Evolutionary conservation across 1,284 basidiomycete species (phyloP), one percentile per base, ranked within the genome.

Genomic region (Rhodofomes roseus): DNA sequence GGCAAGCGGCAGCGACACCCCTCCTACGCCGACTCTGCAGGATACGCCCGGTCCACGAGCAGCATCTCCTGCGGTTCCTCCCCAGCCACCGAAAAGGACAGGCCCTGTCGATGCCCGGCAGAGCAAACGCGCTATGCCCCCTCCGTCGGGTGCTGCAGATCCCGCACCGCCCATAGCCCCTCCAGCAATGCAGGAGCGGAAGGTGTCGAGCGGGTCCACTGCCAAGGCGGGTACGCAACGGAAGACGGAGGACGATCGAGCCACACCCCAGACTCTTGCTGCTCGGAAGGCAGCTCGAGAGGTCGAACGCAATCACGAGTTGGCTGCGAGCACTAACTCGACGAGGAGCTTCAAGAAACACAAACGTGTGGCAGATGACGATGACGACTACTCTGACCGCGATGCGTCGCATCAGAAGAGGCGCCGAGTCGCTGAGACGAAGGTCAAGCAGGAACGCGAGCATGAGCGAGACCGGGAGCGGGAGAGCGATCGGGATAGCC

Each of bases 321-420:
- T 48, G 2, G 39, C 57, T 14, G 62, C 64, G 4, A 50, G 57
- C 27, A 44, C 56, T 2, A 63, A 55, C 43, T 18, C 41, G 20
- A 20, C 60, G 9, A 71, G 71, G 64, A 68, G 67, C 52, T 70
- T 71, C 54, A 73, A 68, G 55, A 41, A 54, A 41, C 34, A 68
- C 54, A 41, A 54, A 41, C 34, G 23, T 14, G 27, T 22, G 2
- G 34, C 68, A 20, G 67, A 73, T 18, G 66, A 67, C 12, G 60
- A 57, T 9, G 53, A 29, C 22, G 52, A 53, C 16, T 27, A 27
- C 25, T 53, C 48, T 7, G 56, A 58, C 23, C 36, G 20, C 18
- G 57, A 58, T 9, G 57, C 25, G 11, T 8, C 2, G 14, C 22
- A 25, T 40, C 54, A n/a, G 55, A 57, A 51, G 55, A 61, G 37